Percentiles rank a stretch among this genome's conserved stretches.
Conservation (phyloP, 139 green algal species). For the Trebouxia sp. region DNA sequence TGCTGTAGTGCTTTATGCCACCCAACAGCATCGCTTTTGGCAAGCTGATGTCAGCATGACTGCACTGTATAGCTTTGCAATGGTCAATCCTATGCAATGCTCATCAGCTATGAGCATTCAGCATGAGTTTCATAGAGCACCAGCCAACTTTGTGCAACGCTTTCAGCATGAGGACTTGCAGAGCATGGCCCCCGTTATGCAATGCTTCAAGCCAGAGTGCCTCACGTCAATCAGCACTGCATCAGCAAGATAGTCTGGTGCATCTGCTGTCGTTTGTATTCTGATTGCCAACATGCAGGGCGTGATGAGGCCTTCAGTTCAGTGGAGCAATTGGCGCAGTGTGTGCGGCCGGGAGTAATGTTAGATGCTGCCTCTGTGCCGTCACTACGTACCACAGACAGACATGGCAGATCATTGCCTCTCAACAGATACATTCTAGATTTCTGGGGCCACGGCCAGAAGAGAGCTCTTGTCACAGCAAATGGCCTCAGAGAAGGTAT, state of each 20-base stretch:
- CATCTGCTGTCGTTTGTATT: background rate
- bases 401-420: constrained; percentile 29
- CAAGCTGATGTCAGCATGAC: too few relatives aligned
- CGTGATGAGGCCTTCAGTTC: constrained; percentile 44
- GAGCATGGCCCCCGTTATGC: too few relatives aligned
- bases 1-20: background rate
- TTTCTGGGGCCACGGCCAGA: constrained; percentile 51
- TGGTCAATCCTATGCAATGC: too few relatives aligned
- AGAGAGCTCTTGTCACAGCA: constrained; percentile 32
- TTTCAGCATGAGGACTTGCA: too few relatives aligned
- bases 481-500: constrained; percentile 37
- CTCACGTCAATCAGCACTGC: too few relatives aligned
- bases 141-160: too few relatives aligned
- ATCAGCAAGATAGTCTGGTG: too few relatives aligned
- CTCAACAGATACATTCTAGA: constrained; percentile 56
- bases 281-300: background rate
- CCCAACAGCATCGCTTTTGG: too few relatives aligned
- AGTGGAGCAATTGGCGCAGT: constrained; percentile 43
- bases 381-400: constrained; percentile 11
- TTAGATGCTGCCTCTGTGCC: constrained; percentile 34
- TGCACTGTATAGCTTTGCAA: too few relatives aligned
- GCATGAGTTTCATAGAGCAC: too few relatives aligned
- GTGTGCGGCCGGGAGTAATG: constrained; percentile 31
- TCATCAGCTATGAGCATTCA: too few relatives aligned
- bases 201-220: too few relatives aligned